Base-by-base conservation (phyloP, 2,329 filamentous ascomycete species). In the Teratosphaeria destructans region DNA sequence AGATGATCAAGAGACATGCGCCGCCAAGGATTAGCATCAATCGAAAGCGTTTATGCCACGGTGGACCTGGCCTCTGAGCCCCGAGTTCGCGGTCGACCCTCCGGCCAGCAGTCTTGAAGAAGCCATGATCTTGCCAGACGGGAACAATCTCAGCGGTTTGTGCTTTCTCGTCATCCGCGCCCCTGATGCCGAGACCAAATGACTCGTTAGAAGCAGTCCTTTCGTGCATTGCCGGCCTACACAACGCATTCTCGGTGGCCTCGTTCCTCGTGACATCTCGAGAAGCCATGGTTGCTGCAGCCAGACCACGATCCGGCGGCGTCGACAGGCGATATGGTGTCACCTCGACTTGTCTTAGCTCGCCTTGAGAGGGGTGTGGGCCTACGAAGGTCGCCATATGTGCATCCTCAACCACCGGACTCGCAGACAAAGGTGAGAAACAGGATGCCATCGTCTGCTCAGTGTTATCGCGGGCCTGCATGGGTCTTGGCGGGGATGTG, bases 1-100 rank as follows among this genome's bases (percentile, higher is more conserved):
- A 67, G 2, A 75, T 68, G 29, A 78, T 60, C 10, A 72, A 55
- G 68, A 68, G 47, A 69, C 62, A 55, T 71, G 62, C 70, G 66
- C 60, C 73, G 67, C 66, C 70, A 64, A 64, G 61, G 6, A 64
- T 58, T 2, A 72, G 49, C 1, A 61, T 52, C 66, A 67, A 72
- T 55, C 68, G 62, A 60, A 68, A 69, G 29, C 68, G 67, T 6
- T 63, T 63, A 54, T 66, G 66, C 66, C 68, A 71, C 10, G 68
- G 65, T 49, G 27, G 23, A 26, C 12, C 16, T 49, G 63, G 59
- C n/a, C 52, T 56, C 14, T 62, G 34, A n/a, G 64, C 62, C 57
- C 62, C 55, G 56, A 61, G 19, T 49, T 49, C 43, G 10, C 43
- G 43, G 19, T 19, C 64, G 16, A 39, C 57, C 52, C 54, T 19